phyloP scores from a whole-genome alignment of 805 yeast genomes.

The Isabelozyma gotoi region DNA sequence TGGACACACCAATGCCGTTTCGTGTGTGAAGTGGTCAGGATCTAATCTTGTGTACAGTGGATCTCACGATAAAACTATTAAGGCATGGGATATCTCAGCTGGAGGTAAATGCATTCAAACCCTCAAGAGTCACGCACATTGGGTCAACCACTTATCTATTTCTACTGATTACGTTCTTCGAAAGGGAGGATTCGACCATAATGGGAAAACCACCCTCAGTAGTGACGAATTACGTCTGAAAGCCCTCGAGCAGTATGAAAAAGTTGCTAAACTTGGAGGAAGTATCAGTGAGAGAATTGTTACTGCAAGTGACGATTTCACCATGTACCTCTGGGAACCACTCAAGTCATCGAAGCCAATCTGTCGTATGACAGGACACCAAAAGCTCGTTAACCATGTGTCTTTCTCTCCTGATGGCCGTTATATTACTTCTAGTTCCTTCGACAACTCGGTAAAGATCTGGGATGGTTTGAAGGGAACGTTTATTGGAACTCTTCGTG shows the following conservation, averaged over 20 bases:
- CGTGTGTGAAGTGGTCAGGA: constrained; percentile 98
- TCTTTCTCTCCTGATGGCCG: constrained; percentile 96
- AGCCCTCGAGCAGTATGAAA: constrained; percentile 63
- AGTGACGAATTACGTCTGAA: constrained; percentile 35
- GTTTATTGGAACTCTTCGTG: constrained; percentile 85
- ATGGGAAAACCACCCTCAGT: constrained; percentile 34
- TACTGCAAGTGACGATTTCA: constrained; percentile 95
- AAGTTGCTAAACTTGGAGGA: constrained; percentile 61
- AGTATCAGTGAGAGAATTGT: constrained; percentile 71
- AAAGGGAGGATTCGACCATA: constrained; percentile 84
- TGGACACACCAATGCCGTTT: constrained; percentile 86
- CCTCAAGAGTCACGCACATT: constrained; percentile 88
- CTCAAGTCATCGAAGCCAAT: constrained; percentile 75
- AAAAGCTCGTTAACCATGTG: constrained; percentile 93
- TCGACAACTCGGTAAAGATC: constrained; percentile 90
- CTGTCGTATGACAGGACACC: constrained; percentile 96
- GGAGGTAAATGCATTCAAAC: constrained; percentile 78
- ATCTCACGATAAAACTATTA: constrained; percentile 92
- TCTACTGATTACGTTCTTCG: constrained; percentile 88
- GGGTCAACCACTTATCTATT: constrained; percentile 93
- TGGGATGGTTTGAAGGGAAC: constrained; percentile 97
- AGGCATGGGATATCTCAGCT: constrained; percentile 79
- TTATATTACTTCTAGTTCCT: constrained; percentile 85
- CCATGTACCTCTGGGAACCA: constrained; percentile 98
- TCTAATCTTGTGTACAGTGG: constrained; percentile 78